Evolutionary conservation across 2,329 filamentous ascomycete genomes (phyloP), one percentile per base, ranked within the genome.

Genomic region (Scorias spongiosa): DNA sequence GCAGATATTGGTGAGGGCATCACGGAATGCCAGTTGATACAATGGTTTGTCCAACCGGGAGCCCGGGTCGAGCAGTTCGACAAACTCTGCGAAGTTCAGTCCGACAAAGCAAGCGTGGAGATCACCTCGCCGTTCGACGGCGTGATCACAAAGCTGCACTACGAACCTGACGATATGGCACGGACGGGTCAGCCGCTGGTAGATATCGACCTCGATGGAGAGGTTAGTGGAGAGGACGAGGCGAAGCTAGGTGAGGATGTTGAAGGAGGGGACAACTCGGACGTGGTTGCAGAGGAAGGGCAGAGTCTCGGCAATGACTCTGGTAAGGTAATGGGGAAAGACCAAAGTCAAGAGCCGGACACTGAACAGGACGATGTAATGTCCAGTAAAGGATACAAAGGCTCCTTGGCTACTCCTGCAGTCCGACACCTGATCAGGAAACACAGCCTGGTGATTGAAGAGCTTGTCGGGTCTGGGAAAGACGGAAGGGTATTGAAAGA

Each of bases 11-110:
- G 85, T 42, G 85, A 93, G 71, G 91, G 91, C 44, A 98, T 96
- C 57, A 88, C 91, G 60, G 91, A 98, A 67, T 94, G 91, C 59
- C 91, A 98, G 65, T 85, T 98, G 57, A 96, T 96, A 57, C 91
- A 98, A 69, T 98, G 91, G 91, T 98, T 96, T 62, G 89, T 98
- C 52, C 83, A 95, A 66, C 87, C 93, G 41, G 89, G 88, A 46
- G 91, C 91, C 30, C 80, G 84, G 46, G 88, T 98, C 55, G 88
- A 98, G 68, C 89, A 98, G 68, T 98, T 94, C 74, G 91, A 93
- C 54, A 91, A 89, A 47, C 74, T 98, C 40, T 98, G 91, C 66
- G 91, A 98, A 67, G 93, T 98, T 39, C 91, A 96, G 63, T 95
- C 88, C 57, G 91, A 98, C 68, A 98, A 98, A 65, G 91, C 91